phyloP scores from a whole-genome alignment of 441 rosid genomes.

The Erysimum cheiri region DNA sequence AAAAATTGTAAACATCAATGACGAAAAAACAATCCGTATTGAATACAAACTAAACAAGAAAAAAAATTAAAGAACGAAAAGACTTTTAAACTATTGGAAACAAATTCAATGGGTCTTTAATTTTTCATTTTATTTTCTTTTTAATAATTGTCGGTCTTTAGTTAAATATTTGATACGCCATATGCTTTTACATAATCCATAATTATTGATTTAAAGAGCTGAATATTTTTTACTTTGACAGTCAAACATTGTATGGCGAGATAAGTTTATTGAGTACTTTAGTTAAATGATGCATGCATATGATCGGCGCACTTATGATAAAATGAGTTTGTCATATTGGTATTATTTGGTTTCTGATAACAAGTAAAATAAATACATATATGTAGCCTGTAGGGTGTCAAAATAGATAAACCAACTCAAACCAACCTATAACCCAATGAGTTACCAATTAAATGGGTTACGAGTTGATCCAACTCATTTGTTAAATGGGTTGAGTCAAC shows the following conservation, averaged over 20 bases:
- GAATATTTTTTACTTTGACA: neutral
- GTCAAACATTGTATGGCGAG: neutral
- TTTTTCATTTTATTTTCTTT: no score
- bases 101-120: neutral
- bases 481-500: no score
- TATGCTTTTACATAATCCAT: neutral
- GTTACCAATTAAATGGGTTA: no score
- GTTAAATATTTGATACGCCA: neutral
- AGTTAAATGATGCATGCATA: constrained; percentile 10
- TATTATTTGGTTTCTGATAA: constrained; percentile 5
- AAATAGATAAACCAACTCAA: no score
- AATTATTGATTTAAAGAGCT: neutral
- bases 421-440: no score
- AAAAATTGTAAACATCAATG: neutral
- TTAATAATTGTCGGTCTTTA: no score
- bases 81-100: neutral
- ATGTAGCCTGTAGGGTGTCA: no score
- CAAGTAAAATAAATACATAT: constrained; percentile 1
- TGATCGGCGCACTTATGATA: neutral
- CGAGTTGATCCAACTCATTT: no score
- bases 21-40: neutral
- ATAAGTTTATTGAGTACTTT: neutral
- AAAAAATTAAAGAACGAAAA: neutral
- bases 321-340: neutral
- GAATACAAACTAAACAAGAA: neutral